Evolutionary conservation across 1,284 basidiomycete species (phyloP), one percentile per base, ranked within the genome.

Genomic region (Anthracocystis walkeri): DNA sequence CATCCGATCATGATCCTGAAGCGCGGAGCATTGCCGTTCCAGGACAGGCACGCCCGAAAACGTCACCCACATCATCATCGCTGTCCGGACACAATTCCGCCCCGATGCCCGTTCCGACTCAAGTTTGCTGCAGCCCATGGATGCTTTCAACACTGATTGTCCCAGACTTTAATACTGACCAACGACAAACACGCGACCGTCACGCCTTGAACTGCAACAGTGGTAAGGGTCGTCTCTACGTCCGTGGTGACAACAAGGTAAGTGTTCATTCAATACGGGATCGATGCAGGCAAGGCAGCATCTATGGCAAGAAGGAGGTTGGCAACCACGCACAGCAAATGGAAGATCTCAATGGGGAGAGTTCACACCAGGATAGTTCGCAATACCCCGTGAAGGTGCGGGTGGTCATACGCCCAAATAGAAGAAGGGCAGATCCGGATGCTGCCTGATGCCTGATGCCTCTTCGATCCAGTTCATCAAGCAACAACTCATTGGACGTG

Each of bases 191-290:
- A n/a, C 55, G 42, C 16, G 31, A 29, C 20, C 49, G 31, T 48
- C 18, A 58, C 33, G 23, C 6, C 11, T 55, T 46, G 33, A 67
- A 54, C n/a, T 60, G 10, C 54, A 57, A 65, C 74, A 82, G 80
- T 68, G 82, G 82, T 59, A 82, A 78, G 78, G 83, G 83, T 65
- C 78, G 75, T 65, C 80, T 84, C 56, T 85, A 77, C 77, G 83
- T 85, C 64, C 81, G 83, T 57, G 81, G 82, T 65, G 83, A 85
- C 83, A 83, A 79, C 81, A 85, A 83, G 82, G 82, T 84, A 70
- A 55, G 82, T 77, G 45, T 23, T 8, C 11, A 25, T 8, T 35
- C 42, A 25, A 10, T 11, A 16, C 11, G 27, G 23, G 20, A 56
- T 18, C 40, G 29, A 35, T 1, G 25, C 12, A 44, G 48, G 40